Percentiles rank a stretch among this genome's conserved stretches.
phyloP scores from a whole-genome alignment of 2,329 filamentous ascomycete species.

The Helotiales sp. region DNA sequence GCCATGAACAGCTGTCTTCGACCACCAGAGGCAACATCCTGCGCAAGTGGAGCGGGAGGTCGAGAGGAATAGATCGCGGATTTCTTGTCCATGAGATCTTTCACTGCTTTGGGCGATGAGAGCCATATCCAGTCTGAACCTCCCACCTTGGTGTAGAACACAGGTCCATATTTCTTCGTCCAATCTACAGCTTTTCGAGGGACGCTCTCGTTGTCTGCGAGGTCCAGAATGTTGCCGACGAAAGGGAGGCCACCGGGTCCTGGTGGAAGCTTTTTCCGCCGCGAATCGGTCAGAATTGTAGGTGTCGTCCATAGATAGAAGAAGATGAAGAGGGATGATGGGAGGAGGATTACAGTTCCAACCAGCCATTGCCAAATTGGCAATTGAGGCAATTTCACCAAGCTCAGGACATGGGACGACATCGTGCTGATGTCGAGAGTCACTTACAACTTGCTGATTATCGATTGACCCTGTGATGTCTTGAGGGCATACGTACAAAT shows the following conservation, averaged over 20 bases:
- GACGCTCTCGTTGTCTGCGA: conserved; percentile 43
- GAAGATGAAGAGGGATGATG: conserved; percentile 14
- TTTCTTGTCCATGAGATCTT: conserved; percentile 37
- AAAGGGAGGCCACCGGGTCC: conserved; percentile 48
- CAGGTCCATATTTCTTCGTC: conserved; percentile 45
- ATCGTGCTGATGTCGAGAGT: background rate
- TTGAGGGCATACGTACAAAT: background rate
- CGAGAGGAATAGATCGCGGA: conserved; percentile 45
- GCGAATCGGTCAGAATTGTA: conserved; percentile 30
- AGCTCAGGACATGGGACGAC: background rate
- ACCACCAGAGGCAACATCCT: conserved; percentile 42
- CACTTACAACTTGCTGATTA: background rate
- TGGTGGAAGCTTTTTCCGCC: conserved; percentile 44
- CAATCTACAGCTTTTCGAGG: conserved; percentile 43
- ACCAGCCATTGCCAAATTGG: conserved; percentile 20
- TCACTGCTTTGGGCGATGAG: conserved; percentile 37
- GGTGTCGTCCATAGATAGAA: conserved; percentile 33
- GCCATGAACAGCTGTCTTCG: conserved; percentile 39
- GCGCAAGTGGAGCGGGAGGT: conserved; percentile 45
- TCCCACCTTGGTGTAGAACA: conserved; percentile 49
- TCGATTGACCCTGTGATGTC: background rate
- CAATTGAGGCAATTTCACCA: background rate
- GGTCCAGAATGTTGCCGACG: conserved; percentile 47
- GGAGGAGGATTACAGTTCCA: conserved; percentile 10
- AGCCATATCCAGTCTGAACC: conserved; percentile 49